These are phyloP conservation scores for Cyberlindnera veronae DNA, from an alignment of 805 yeast genomes.

Conservation along the genomic window DNA sequence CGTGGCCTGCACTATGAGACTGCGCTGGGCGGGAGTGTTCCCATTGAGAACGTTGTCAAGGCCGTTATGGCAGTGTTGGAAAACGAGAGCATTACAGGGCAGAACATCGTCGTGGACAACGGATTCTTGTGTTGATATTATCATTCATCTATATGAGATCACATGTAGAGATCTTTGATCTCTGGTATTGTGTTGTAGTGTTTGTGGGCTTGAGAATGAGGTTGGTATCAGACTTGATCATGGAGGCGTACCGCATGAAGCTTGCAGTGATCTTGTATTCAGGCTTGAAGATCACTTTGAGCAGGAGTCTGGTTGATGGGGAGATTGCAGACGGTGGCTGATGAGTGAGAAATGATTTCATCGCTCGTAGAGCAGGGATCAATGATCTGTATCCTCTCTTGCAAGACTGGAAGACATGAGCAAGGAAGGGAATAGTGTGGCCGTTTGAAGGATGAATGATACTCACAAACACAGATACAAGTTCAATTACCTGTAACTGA, in stretches of 20 bases:
- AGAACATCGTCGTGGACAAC: constrained; percentile 29
- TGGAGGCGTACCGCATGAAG: neutral
- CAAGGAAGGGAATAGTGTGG: constrained; percentile 8
- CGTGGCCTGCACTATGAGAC: constrained; percentile 19
- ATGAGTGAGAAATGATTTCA: constrained; percentile 10
- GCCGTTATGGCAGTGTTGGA: constrained; percentile 23
- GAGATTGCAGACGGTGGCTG: neutral
- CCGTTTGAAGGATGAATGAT: constrained; percentile 1
- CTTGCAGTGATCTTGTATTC: constrained; percentile 1
- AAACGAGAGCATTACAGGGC: constrained; percentile 29
- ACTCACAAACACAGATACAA: constrained; percentile 8
- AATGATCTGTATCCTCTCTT: constrained; percentile 13
- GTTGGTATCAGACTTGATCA: neutral
- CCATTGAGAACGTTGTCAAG: constrained; percentile 23
- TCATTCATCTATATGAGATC: constrained; percentile 5
- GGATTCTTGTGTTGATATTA: constrained; percentile 26
- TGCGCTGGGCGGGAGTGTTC: constrained; percentile 19
- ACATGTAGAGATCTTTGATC: constrained; percentile 9
- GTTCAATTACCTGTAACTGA: constrained; percentile 11
- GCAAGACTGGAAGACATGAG: constrained; percentile 5
- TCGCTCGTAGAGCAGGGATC: constrained; percentile 14
- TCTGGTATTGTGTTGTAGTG: neutral
- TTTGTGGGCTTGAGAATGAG: neutral
- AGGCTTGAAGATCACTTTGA: constrained; percentile 10
- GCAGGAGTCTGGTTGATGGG: constrained; percentile 1